Conservation (phyloP, 2,329 filamentous ascomycete genomes). For the Sporothrix euskadiensis region DNA sequence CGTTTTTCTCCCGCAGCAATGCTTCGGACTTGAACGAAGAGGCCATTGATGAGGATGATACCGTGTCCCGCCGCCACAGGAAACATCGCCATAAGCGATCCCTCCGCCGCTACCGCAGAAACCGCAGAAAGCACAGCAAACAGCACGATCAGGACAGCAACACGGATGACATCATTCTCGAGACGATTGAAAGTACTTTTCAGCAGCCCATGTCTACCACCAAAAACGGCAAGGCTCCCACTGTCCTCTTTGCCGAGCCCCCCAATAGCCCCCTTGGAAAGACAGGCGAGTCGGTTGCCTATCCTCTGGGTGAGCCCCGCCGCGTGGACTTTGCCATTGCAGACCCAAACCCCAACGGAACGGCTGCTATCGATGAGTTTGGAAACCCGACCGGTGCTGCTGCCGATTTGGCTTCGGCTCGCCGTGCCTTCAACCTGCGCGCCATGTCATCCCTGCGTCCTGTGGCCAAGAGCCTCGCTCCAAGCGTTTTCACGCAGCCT, state of each 20-base stretch:
- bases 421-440: slow-evolving; percentile 58
- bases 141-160: slow-evolving; percentile 35
- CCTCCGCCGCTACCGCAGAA: slow-evolving; percentile 45
- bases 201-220: neutral
- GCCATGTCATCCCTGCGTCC: slow-evolving; percentile 64
- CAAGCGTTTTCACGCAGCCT: slow-evolving; percentile 65
- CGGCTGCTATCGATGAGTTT: neutral
- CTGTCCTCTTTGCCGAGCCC: neutral
- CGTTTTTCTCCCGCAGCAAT: slow-evolving; percentile 41
- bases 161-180: slow-evolving; percentile 41
- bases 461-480: slow-evolving; percentile 66
- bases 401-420: slow-evolving; percentile 38
- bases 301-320: slow-evolving; percentile 36
- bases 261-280: neutral
- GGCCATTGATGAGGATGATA: slow-evolving; percentile 50
- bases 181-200: slow-evolving; percentile 30
- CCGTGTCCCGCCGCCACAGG: slow-evolving; percentile 38
- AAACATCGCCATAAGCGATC: slow-evolving; percentile 44
- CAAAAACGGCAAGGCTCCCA: neutral
- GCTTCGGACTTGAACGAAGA: slow-evolving; percentile 47
- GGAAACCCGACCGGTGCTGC: slow-evolving; percentile 35
- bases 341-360: slow-evolving; percentile 36
- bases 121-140: slow-evolving; percentile 48
- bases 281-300: neutral
- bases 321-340: slow-evolving; percentile 48